Evolutionary conservation across 2,329 filamentous ascomycete genomes (phyloP), one percentile per base, ranked within the genome.

Genomic region (Phaeophleospora eucalypticola): DNA sequence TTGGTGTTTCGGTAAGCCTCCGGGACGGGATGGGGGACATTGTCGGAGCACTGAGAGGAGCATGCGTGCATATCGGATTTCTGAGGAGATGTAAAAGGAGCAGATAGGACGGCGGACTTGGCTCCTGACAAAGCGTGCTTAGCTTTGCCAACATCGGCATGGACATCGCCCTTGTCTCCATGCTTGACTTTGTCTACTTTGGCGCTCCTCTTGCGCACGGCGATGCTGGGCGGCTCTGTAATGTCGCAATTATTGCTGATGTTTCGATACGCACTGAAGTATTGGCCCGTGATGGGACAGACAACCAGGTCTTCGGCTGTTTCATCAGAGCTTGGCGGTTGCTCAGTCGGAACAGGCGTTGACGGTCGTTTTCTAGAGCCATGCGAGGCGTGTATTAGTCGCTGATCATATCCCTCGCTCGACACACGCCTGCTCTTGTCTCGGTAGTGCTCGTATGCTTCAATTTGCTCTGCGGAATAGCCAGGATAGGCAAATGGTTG

Each of bases 401-500:
- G 46, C 33, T 45, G 47, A 44, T 55, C 59, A 43, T 55, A 64
- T 43, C 55, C 60, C 36, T 61, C 60, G 24, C 52, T 54, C 15
- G 56, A 59, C 3, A 57, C 56, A 19, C 51, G 54, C 19, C 54
- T 58, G 24, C 56, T 50, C 47, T 65, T 61, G 16, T 45, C 48
- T 41, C 43, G 52, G 44, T 65, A 62, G 42, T 64, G 57, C 51
- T 65, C 58, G 7, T 60, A 55, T 4, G 62, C 62, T 41, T 55
- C 48, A 37, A 65, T 62, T 43, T 65, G 57, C 38, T 57, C 54
- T 12, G 56, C 41, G n/a, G 56, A 54, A 20, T 58, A 56, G 3
- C 61, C 63, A 18, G 58, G 61, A 41, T 62, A 61, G 4, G 43
- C 39, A 37, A 60, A 66, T 15, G 64, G 63, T 41, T 65, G 64